phyloP scores from a whole-genome alignment of 305 asterid genomes.

The Fraxinus floribunda region DNA sequence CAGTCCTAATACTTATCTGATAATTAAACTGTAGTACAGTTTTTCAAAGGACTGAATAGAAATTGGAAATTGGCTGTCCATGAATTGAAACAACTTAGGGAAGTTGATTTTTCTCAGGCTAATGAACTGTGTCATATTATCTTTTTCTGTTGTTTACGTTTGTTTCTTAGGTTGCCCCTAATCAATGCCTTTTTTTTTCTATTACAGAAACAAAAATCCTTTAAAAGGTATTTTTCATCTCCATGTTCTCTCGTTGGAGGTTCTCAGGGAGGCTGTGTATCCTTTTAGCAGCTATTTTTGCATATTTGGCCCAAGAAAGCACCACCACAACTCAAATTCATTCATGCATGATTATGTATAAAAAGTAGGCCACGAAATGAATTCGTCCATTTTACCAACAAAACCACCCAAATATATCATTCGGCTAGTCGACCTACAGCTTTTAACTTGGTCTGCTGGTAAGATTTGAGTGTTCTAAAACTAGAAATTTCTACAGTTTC shows the following conservation, averaged over 20 bases:
- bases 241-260: conserved; percentile 93
- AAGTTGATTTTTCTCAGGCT: neutral
- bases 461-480: conserved; percentile 21
- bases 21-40: neutral
- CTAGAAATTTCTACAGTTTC: conserved; percentile 10
- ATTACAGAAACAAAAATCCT: conserved; percentile 59
- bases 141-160: conserved; percentile 10
- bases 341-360: conserved; percentile 18
- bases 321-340: conserved; percentile 15
- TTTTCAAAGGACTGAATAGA: neutral
- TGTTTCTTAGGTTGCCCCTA: conserved; percentile 18
- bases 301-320: conserved; percentile 19
- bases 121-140: neutral
- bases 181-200: conserved; percentile 17
- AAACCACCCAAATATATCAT: conserved; percentile 13
- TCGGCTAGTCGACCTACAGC: conserved; percentile 21
- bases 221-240: conserved; percentile 58
- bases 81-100: neutral
- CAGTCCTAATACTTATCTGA: no score
- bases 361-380: neutral
- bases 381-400: conserved; percentile 14
- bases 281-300: conserved; percentile 47
- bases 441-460: conserved; percentile 15
- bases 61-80: neutral
- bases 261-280: conserved; percentile 97